Evolutionary conservation across 495 filamentous ascomycete genomes (phyloP).

Genomic region (Evernia prunastri): DNA sequence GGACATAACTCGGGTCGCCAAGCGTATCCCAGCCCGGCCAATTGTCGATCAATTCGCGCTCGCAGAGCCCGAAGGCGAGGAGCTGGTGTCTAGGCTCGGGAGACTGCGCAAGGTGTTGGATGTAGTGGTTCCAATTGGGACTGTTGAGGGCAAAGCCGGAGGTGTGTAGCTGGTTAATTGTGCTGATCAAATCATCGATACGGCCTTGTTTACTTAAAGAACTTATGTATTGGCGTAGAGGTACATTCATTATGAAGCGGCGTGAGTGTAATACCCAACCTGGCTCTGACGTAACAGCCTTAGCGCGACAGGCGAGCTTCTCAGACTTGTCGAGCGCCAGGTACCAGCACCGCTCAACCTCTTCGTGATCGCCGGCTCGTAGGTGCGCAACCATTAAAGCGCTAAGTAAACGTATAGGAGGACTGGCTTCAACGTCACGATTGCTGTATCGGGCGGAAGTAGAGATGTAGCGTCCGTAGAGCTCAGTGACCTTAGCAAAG

Average conservation of each 20-base stretch:
- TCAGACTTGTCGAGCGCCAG: slow-evolving; percentile 49
- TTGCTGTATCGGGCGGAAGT: slow-evolving; percentile 30
- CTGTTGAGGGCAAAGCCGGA: slow-evolving; percentile 62
- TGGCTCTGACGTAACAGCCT: slow-evolving; percentile 23
- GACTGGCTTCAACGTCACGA: slow-evolving; percentile 26
- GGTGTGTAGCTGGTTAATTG: slow-evolving; percentile 45
- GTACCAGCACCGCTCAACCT: slow-evolving; percentile 61
- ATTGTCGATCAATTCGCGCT: slow-evolving; percentile 63
- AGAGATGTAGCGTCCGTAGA: slow-evolving; percentile 49
- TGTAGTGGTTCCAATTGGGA: slow-evolving; percentile 46
- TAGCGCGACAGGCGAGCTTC: slow-evolving; percentile 33
- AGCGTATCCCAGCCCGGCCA: slow-evolving; percentile 61
- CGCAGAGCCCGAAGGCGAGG: slow-evolving; percentile 61
- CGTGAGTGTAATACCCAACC: slow-evolving; percentile 44
- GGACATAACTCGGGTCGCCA: slow-evolving; percentile 25
- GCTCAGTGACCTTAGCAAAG: slow-evolving; percentile 45
- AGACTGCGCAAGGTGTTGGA: slow-evolving; percentile 45
- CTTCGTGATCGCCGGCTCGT: slow-evolving; percentile 46
- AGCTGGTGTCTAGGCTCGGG: slow-evolving; percentile 30
- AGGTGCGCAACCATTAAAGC: slow-evolving; percentile 59
- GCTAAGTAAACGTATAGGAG: slow-evolving; percentile 53
- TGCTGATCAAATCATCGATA: slow-evolving; percentile 38
- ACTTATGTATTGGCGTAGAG: slow-evolving; percentile 55
- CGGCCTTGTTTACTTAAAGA: slow-evolving; percentile 45
- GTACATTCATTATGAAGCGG: slow-evolving; percentile 51